Evolutionary conservation across 768 basidiomycete species (phyloP), one percentile per base, ranked within the genome.

Genomic region (Podaxis sp.): DNA sequence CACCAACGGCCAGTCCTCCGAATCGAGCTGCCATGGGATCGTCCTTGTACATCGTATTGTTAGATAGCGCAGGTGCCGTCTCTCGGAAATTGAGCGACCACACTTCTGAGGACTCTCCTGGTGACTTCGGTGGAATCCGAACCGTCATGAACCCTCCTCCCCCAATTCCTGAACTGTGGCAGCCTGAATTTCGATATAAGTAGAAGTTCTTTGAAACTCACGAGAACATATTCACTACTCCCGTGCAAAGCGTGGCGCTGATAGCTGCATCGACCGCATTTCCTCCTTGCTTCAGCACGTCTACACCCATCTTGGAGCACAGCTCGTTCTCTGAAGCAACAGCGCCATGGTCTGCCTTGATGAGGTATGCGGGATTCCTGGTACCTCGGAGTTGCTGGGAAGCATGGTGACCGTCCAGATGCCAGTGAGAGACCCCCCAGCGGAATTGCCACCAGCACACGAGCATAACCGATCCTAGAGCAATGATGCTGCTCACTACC

Each of bases 261-360:
- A 98, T 86, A 0, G 87, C 90, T 0, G 96, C 89, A 67, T 99
- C 96, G 15, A 96, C 86, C 0, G 96, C 95, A 69, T 92, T 96
- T 17, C 96, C 96, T 28, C 95, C 95, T 7, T 86, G 83, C 75
- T 86, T 87, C 63, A 96, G 68, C 8, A 88, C 79, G 4, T 85
- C 76, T 1, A 97, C 85, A 2, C 96, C 96, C 53, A 97, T 87
- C 48, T 90, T 76, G 8, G 94, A 96, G 73, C 96, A 98, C 19
- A 87, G 76, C 66, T 84, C 81, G 73, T 95, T 94, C 77, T 98
- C 96, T 28, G 89, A 82, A 4, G 96, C 94, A 17, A 98, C 95
- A 0, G 95, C 96, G 4, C 92, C 96, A 65, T 89, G 76, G 36
- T 80, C 77, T 0, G 89, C 96, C 62, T 76, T 68, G 33, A 84